Evolutionary conservation across 1,284 basidiomycete genomes (phyloP).

Genomic region (Rhodotorula sp.): DNA sequence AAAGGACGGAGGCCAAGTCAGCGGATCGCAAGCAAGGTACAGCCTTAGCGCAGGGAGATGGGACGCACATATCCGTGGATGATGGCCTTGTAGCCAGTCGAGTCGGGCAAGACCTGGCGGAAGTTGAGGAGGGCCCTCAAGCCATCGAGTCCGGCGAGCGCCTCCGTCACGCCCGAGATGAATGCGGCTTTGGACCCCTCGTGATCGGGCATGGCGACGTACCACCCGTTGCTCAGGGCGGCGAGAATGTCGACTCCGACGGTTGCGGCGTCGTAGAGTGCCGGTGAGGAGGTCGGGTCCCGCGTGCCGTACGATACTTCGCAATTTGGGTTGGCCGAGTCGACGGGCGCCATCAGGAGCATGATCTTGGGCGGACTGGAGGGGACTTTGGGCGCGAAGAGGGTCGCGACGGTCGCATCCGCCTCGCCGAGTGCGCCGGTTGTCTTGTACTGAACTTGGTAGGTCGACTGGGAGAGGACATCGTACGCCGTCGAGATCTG

Average conservation of each 20-base stretch:
- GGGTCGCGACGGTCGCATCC: conserved; percentile 3
- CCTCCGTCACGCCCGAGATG: conserved; percentile 7
- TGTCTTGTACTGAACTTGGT: conserved; percentile 7
- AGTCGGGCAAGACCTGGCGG: background rate
- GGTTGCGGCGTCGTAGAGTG: background rate
- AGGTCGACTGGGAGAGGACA: background rate
- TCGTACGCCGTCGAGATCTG: background rate
- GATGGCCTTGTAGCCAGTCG: conserved; percentile 1
- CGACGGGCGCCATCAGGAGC: conserved; percentile 8
- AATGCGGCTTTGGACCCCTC: background rate
- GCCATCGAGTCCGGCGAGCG: conserved; percentile 3
- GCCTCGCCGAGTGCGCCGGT: background rate
- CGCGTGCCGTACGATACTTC: background rate
- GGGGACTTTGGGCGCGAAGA: background rate
- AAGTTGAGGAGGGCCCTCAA: background rate
- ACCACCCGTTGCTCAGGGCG: conserved; percentile 9
- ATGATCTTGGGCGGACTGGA: background rate
- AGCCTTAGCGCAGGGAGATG: too few species aligned
- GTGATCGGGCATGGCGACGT: conserved; percentile 8
- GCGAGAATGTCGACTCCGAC: conserved; percentile 1
- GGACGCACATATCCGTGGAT: background rate
- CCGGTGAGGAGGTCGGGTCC: background rate
- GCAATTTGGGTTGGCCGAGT: conserved; percentile 10
- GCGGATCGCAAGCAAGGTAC: background rate
- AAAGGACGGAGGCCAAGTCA: background rate